phyloP scores from a whole-genome alignment of 2,329 filamentous ascomycete species.

The Trichoderma pleuroti region DNA sequence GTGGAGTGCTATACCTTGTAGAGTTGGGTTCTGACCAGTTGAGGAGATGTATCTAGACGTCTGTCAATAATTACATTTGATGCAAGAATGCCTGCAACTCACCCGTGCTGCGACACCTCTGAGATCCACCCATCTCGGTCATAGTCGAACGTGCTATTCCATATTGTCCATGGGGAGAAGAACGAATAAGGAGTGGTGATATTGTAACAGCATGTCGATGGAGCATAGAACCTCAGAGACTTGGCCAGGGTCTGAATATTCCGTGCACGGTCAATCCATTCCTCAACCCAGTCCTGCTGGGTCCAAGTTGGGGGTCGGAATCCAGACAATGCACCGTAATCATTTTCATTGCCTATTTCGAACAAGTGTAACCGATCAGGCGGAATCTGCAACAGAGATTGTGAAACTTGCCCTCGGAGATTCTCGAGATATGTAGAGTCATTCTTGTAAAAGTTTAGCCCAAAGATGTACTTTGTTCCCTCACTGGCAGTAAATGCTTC shows the following conservation, averaged over 20 bases:
- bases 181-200: conserved; percentile 14
- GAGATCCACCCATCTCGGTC: conserved; percentile 14
- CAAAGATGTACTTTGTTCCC: conserved; percentile 13
- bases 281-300: conserved; percentile 12
- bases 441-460: conserved; percentile 17
- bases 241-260: conserved; percentile 5
- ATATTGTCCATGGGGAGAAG: conserved; percentile 14
- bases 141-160: conserved; percentile 14
- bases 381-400: conserved; percentile 9
- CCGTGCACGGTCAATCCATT: conserved; percentile 4
- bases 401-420: neutral
- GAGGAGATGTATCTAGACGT: neutral
- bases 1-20: neutral
- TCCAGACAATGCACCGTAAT: conserved; percentile 13
- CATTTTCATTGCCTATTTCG: conserved; percentile 16
- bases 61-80: neutral
- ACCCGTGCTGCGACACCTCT: conserved; percentile 17
- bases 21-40: neutral
- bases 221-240: conserved; percentile 3
- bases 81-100: neutral
- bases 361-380: neutral
- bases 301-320: conserved; percentile 15
- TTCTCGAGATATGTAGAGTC: conserved; percentile 11
- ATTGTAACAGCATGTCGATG: conserved; percentile 16
- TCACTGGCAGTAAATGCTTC: conserved; percentile 13